Conservation (phyloP, 768 basidiomycete species). For the Termitomyces sp. region DNA sequence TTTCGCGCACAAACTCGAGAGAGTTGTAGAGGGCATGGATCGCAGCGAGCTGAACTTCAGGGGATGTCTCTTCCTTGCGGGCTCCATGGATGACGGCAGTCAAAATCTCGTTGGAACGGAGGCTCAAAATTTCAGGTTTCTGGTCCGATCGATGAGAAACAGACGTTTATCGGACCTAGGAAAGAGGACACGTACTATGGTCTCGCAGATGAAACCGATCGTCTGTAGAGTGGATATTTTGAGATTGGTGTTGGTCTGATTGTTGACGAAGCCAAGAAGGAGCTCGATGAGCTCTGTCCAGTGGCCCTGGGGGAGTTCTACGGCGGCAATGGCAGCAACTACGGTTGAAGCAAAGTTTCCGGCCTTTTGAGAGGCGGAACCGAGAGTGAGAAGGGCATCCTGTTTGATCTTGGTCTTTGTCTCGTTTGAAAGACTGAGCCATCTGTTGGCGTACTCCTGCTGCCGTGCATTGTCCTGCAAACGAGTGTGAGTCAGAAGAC, state of each 20-base stretch:
- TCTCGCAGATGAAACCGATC: conserved; percentile 96
- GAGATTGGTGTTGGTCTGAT: conserved; percentile 62
- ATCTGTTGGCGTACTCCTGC: conserved; percentile 68
- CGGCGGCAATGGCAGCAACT: conserved; percentile 88
- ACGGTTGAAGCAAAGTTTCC: conserved; percentile 90
- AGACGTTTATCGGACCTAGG: not conserved
- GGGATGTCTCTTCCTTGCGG: conserved; percentile 87
- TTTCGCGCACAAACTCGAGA: conserved; percentile 94
- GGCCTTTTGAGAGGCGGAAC: conserved; percentile 62
- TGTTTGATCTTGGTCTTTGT: conserved; percentile 83
- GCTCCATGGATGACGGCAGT: conserved; percentile 99
- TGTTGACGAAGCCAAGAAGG: conserved; percentile 83
- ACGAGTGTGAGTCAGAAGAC: conserved; percentile 6
- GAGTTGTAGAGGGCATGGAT: conserved; percentile 93
- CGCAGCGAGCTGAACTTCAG: conserved; percentile 90
- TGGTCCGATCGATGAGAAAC: conserved; percentile 26
- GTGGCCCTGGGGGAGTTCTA: conserved; percentile 83
- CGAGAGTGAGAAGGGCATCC: conserved; percentile 77
- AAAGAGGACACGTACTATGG: conserved; percentile 62
- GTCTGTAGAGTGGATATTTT: conserved; percentile 88
- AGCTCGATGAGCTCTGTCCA: conserved; percentile 91
- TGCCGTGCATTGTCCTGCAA: conserved; percentile 70
- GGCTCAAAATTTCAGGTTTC: conserved; percentile 89
- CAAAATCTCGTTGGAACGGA: conserved; percentile 93
- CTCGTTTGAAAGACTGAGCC: conserved; percentile 69